phyloP scores from a whole-genome alignment of 345 rosid genomes.

The Raphanus raphanistrum region DNA sequence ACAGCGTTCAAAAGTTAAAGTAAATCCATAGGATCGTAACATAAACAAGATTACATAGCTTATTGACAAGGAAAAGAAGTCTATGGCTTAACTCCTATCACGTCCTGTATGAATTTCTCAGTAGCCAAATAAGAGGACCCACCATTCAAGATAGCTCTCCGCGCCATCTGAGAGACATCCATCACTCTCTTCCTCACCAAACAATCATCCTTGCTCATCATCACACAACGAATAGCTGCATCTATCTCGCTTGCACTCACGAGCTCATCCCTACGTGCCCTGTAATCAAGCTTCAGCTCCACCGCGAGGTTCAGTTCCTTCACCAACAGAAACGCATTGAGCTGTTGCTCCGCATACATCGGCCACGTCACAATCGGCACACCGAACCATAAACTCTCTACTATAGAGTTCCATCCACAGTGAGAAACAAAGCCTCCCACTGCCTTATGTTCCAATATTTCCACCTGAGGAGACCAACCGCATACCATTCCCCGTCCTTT shows the following conservation, averaged over 20 bases:
- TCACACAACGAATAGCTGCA: constrained; percentile 27
- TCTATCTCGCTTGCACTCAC: constrained; percentile 40
- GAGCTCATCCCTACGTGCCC: constrained; percentile 21
- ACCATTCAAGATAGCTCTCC: constrained; percentile 24
- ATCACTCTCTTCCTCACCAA: constrained; percentile 32
- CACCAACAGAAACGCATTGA: constrained; percentile 39
- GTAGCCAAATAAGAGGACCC: constrained; percentile 34
- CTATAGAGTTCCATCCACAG: constrained; percentile 41
- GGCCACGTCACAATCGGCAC: constrained; percentile 44
- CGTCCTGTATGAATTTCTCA: constrained; percentile 29
- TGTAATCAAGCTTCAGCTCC: constrained; percentile 32
- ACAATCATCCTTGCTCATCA: constrained; percentile 31
- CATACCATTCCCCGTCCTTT: constrained; percentile 41
- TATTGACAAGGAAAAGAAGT: not conserved
- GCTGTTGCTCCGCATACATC: constrained; percentile 44
- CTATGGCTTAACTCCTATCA: constrained; percentile 8
- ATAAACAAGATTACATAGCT: not conserved
- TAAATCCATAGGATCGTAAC: not conserved
- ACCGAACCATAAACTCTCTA: constrained; percentile 42
- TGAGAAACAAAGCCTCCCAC: constrained; percentile 40
- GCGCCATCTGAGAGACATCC: constrained; percentile 21
- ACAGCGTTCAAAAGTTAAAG: not conserved
- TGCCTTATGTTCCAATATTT: constrained; percentile 36
- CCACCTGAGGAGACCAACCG: constrained; percentile 40
- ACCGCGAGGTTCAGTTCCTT: constrained; percentile 34